phyloP scores from a whole-genome alignment of 2,329 filamentous ascomycete species.

The Xylariaceae sp. region DNA sequence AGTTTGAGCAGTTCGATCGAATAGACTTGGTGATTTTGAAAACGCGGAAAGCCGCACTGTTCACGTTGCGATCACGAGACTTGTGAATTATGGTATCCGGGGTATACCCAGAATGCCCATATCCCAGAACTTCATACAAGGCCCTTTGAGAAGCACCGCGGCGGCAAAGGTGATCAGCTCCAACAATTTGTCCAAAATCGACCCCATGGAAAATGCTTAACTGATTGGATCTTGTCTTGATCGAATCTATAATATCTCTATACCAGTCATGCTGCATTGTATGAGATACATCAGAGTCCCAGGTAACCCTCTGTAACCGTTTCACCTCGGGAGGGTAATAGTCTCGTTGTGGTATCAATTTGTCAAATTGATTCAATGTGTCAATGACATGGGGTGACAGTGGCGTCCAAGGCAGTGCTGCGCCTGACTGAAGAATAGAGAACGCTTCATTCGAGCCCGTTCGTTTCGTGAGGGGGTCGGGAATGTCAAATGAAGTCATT shows the following conservation, averaged over 20 bases:
- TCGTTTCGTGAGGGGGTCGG: neutral
- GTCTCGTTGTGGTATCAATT: conserved; percentile 27
- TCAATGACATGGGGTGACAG: accelerated
- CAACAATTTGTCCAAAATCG: neutral
- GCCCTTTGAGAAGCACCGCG: conserved; percentile 10
- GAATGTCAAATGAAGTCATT: neutral
- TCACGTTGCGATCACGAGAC: neutral
- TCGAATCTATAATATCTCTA: conserved; percentile 22
- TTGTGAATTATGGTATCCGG: neutral
- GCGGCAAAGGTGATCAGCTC: conserved; percentile 6
- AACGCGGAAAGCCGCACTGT: neutral
- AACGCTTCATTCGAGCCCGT: neutral
- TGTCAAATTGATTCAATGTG: conserved; percentile 17
- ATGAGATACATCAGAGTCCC: conserved; percentile 30
- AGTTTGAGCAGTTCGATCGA: neutral
- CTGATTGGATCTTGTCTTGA: conserved; percentile 28
- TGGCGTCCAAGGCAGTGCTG: conserved; percentile 23
- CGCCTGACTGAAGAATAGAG: neutral
- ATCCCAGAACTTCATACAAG: neutral
- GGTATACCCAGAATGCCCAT: neutral
- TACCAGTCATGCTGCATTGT: conserved; percentile 38
- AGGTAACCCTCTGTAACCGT: conserved; percentile 32
- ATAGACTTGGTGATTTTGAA: conserved; percentile 12
- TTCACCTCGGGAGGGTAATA: conserved; percentile 36
- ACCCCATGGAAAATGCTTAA: conserved; percentile 18